Conservation (phyloP, 2,329 filamentous ascomycete species). For the Colletotrichum shisoi region DNA sequence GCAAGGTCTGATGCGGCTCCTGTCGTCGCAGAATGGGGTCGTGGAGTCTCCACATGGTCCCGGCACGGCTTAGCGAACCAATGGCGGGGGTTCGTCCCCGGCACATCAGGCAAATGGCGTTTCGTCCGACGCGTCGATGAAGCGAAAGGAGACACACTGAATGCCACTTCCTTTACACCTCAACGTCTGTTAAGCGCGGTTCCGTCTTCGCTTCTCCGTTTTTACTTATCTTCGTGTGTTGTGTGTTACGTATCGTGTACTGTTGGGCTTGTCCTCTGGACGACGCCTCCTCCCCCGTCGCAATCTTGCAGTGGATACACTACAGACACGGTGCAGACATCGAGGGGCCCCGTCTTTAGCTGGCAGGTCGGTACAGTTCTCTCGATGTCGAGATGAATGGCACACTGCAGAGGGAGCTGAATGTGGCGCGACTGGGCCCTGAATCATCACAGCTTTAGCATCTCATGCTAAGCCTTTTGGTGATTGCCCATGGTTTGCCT, state of each 20-base stretch:
- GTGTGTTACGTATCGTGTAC: neutral
- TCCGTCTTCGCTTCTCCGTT: neutral
- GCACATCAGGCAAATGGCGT: constrained; percentile 49
- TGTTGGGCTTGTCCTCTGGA: constrained; percentile 5
- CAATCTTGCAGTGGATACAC: constrained; percentile 4
- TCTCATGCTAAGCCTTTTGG: constrained; percentile 31
- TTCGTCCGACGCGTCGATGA: constrained; percentile 53
- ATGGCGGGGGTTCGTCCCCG: constrained; percentile 38
- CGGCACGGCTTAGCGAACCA: constrained; percentile 40
- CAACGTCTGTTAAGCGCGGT: constrained; percentile 28
- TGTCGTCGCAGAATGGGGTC: constrained; percentile 47
- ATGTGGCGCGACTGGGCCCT: constrained; percentile 1
- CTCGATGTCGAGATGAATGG: neutral
- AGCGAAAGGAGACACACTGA: constrained; percentile 46
- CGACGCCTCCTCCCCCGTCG: constrained; percentile 24
- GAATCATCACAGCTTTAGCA: constrained; percentile 26
- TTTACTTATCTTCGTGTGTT: neutral
- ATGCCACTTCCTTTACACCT: constrained; percentile 24
- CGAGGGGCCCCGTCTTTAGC: neutral
- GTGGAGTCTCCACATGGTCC: constrained; percentile 40
- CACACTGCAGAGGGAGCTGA: neutral
- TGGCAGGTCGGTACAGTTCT: constrained; percentile 1
- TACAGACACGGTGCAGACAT: neutral
- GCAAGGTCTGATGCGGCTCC: constrained; percentile 46
- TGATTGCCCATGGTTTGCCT: constrained; percentile 30